Percentiles rank a stretch among this genome's conserved stretches.
Conservation (phyloP, 176 grass and related monocot genomes). For the Chloris gayana region DNA sequence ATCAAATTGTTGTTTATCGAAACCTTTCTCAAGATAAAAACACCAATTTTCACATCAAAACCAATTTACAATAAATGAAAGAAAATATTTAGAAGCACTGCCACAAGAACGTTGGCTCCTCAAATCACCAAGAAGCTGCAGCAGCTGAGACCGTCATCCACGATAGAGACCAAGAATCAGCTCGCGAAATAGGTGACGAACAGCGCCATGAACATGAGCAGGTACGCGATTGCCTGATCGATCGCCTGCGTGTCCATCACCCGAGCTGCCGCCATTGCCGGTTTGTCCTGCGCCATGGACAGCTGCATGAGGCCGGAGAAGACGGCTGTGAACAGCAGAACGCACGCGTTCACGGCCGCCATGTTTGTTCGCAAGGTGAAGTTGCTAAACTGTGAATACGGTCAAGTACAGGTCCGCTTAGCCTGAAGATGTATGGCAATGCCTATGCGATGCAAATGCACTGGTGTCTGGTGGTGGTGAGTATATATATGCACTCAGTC, state of each 20-base stretch:
- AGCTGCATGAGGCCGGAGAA: conserved; percentile 44
- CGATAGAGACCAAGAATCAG: background rate
- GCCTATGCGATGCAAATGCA: no score
- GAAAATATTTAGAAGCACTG: background rate
- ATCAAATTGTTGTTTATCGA: no score
- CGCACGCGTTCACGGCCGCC: conserved; percentile 2
- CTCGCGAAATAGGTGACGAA: conserved; percentile 33
- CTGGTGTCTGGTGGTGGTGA: no score
- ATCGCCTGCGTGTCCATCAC: conserved; percentile 15
- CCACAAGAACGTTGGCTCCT: background rate
- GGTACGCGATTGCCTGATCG: conserved; percentile 35
- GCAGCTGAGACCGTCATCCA: no score
- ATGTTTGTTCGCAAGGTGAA: background rate
- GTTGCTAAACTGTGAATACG: no score
- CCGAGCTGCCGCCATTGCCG: background rate
- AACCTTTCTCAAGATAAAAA: no score
- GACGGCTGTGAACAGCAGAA: conserved; percentile 34
- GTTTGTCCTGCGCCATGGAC: conserved; percentile 23
- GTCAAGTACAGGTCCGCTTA: no score
- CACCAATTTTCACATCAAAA: no score
- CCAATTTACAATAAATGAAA: background rate
- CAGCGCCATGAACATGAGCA: conserved; percentile 29
- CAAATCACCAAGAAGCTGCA: background rate
- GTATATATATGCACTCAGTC: no score
- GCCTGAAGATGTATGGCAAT: no score